Evolutionary conservation across 768 basidiomycete species (phyloP), one percentile per base, ranked within the genome.

Genomic region (Leccinum incarnatum): DNA sequence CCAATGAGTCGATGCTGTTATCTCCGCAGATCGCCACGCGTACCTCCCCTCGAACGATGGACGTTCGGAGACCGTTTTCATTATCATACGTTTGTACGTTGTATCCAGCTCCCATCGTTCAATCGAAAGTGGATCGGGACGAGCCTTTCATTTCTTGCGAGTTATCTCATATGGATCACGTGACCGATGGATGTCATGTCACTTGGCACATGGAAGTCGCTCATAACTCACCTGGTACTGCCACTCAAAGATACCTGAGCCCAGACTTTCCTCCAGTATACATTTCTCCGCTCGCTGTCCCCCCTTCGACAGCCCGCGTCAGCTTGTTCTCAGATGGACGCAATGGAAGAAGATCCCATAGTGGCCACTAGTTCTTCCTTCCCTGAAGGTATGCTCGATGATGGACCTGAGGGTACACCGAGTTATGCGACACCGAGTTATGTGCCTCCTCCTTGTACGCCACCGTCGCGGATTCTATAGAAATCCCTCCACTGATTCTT

Each of bases 321-420:
- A 37, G 3, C 29, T 21, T 19, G n/a, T 47, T 53, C 46, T 53
- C 53, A 73, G 62, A 74, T 72, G 73, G 69, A 72, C 54, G 62
- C 63, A 40, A 74, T 73, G 73, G 73, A 73, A 59, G 70, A 66
- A 62, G 72, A 75, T 69, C 68, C 64, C 29, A 57, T 70, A 62
- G 59, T 73, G 54, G 57, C 45, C 47, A 63, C 61, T 30, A 61
- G 54, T 42, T 51, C 65, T n/a, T 61, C 69, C 49, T 66, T 65
- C 59, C 61, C 64, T 21, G 65, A 62, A 25, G 64, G 46, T 51
- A 57, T 60, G 45, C 60, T 48, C 12, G 69, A 68, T 48, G 57
- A 68, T 40, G 57, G 42, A 48, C 69, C 42, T 12, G 42, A 63
- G 55, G 60, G 52, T 55, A 57, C 55, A 29, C 54, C 57, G 19